phyloP scores from a whole-genome alignment of 345 rosid species.

The Ceriops decandra region DNA sequence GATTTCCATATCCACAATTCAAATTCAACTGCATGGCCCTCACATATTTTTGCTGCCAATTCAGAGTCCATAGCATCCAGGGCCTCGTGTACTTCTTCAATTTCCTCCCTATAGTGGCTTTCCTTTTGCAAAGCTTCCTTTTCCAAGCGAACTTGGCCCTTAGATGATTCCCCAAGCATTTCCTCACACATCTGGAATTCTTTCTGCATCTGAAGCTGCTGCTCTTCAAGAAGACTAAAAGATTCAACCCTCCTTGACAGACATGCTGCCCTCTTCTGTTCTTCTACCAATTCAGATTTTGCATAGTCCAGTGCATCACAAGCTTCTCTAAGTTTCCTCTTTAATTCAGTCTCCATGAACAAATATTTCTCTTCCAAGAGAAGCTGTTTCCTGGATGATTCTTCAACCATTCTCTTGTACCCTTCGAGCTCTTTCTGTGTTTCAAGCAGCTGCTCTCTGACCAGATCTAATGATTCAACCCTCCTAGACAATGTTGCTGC shows the following conservation, averaged over 20 bases:
- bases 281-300: not conserved
- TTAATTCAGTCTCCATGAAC: not conserved
- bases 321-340: not conserved
- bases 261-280: constrained; percentile 1
- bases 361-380: not conserved
- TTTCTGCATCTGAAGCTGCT: not conserved
- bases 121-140: not conserved
- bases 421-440: not conserved
- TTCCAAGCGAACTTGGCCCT: not conserved
- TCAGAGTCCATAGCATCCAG: not conserved
- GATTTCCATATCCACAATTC: constrained; percentile 8
- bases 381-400: not conserved
- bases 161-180: not conserved
- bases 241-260: not conserved
- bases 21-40: not conserved
- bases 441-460: not conserved
- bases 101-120: not conserved
- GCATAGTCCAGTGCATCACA: not conserved
- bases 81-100: not conserved
- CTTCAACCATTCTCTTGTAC: constrained; percentile 1
- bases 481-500: not conserved
- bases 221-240: not conserved
- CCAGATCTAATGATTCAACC: not conserved
- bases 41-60: not conserved
- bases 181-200: not conserved